Conservation (phyloP, 73 alveolate species). For the Paramecium bursaria region DNA sequence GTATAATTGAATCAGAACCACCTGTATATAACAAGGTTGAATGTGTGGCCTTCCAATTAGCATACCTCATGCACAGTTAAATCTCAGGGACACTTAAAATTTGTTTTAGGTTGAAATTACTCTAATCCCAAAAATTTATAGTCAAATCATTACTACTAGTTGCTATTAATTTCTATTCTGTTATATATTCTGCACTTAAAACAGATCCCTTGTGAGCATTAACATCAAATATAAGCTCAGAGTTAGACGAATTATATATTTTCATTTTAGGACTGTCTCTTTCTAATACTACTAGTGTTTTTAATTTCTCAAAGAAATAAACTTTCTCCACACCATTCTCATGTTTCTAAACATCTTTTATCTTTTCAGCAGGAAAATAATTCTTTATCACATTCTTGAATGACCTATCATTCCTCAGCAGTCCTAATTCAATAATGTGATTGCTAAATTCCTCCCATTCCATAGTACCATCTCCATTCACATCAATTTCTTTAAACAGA, state of each 20-base stretch:
- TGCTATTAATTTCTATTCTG: conserved; percentile 88
- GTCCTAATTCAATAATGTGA: conserved; percentile 95
- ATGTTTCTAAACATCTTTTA: conserved; percentile 91
- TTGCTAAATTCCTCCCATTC: conserved; percentile 98
- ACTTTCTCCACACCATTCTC: conserved; percentile 92
- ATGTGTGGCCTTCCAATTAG: conserved; percentile 65
- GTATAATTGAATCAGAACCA: conserved; percentile 95
- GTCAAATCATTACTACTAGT: conserved; percentile 96
- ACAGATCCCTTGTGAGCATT: conserved; percentile 96
- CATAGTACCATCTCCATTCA: conserved; percentile 92
- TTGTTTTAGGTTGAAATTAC: conserved; percentile 86
- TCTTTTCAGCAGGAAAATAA: conserved; percentile 85
- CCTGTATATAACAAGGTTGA: conserved; percentile 82
- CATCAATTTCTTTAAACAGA: conserved; percentile 95
- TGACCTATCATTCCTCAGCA: conserved; percentile 92
- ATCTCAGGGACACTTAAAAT: conserved; percentile 73
- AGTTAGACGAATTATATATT: conserved; percentile 91
- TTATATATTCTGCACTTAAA: conserved; percentile 91
- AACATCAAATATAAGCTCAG: conserved; percentile 82
- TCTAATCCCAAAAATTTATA: conserved; percentile 94
- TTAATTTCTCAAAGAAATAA: conserved; percentile 89
- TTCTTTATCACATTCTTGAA: conserved; percentile 94
- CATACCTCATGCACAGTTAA: conserved; percentile 65
- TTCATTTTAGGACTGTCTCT: conserved; percentile 91
- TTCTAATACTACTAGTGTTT: conserved; percentile 94